Base-by-base conservation (phyloP, 2,329 filamentous ascomycete species). In the Chalaropsis thielavioides region DNA sequence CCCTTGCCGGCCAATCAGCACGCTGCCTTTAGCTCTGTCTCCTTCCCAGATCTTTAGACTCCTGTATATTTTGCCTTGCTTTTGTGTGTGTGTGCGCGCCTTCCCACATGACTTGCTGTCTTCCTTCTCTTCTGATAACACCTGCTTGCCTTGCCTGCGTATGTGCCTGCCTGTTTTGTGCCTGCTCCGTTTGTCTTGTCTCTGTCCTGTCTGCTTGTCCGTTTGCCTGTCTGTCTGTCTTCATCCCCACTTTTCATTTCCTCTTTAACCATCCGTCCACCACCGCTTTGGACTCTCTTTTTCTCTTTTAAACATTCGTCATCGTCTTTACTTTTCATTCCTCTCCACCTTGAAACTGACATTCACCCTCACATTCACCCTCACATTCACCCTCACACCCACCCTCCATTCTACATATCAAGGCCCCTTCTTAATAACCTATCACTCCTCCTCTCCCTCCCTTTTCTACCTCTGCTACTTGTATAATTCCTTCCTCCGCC, bases 191-290 rank as follows among this genome's bases (percentile, higher is more conserved):
- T 35, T 35, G 3, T 35, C 31, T 35, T 3, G n/a, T n/a, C n/a
- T 35, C 49, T 54, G 49, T 43, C 46, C 24, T 54, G 49, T 54
- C 15, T n/a, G 43, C 46, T 54, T 54, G 49, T 54, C 15, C 19
- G 43, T 31, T 22, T 10, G 24, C 17, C 31, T 54, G 49, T 11
- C 24, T 56, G 51, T 56, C 51, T 35, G 17, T n/a, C 17, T 46
- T 46, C 6, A 22, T 35, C 60, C 31, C 44, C 60, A 44, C 44
- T 62, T 62, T 46, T 49, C 10, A 35, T 62, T 62, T 62, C 60
- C 60, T 62, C 60, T 62, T 46, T 49, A 61, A 58, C 54, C 54
- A 35, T 19, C 24, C 24, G 54, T 38, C 54, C 54, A 58, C 54
- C 27, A 58, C 54, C 27, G 54, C 31, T 38, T 58, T 13, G 27